Conservation (phyloP, 2,329 filamentous ascomycete genomes). For the Trichoderma brevicompactum region DNA sequence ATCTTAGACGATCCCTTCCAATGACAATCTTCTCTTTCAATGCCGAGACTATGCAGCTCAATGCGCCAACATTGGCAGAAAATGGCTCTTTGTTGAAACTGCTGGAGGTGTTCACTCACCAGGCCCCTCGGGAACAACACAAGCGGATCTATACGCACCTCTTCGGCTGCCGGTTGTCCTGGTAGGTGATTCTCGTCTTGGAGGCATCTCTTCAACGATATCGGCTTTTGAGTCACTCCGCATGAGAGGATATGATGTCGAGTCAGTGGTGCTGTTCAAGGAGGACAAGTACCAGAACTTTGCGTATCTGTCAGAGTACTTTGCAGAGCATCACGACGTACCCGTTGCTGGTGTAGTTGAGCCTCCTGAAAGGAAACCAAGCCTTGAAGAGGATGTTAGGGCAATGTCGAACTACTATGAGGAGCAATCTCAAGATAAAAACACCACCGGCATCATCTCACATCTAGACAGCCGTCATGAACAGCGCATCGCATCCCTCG, state of each 20-base stretch:
- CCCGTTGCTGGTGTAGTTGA: constrained; percentile 59
- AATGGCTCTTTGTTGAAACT: constrained; percentile 76
- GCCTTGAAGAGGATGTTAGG: constrained; percentile 53
- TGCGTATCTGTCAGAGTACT: constrained; percentile 69
- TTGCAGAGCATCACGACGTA: constrained; percentile 61
- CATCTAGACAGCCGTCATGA: constrained; percentile 59
- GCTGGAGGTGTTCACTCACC: constrained; percentile 83
- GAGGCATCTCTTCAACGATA: constrained; percentile 80
- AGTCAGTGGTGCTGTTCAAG: constrained; percentile 70
- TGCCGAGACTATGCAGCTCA: constrained; percentile 45
- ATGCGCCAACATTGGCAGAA: constrained; percentile 49
- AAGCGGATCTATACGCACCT: constrained; percentile 77
- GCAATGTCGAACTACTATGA: constrained; percentile 69
- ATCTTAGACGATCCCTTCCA: constrained; percentile 53
- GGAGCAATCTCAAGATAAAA: constrained; percentile 44
- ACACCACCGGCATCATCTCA: constrained; percentile 52
- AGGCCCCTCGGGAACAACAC: constrained; percentile 72
- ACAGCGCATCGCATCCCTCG: constrained; percentile 60
- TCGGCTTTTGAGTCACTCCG: constrained; percentile 78
- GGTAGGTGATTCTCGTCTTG: constrained; percentile 74
- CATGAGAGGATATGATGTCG: constrained; percentile 78
- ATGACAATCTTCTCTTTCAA: constrained; percentile 54
- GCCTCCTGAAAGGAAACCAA: constrained; percentile 57
- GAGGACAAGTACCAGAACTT: constrained; percentile 70
- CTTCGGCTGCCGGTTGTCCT: constrained; percentile 75